Evolutionary conservation across 768 basidiomycete genomes (phyloP).

Genomic region (Hygrophorus russula): DNA sequence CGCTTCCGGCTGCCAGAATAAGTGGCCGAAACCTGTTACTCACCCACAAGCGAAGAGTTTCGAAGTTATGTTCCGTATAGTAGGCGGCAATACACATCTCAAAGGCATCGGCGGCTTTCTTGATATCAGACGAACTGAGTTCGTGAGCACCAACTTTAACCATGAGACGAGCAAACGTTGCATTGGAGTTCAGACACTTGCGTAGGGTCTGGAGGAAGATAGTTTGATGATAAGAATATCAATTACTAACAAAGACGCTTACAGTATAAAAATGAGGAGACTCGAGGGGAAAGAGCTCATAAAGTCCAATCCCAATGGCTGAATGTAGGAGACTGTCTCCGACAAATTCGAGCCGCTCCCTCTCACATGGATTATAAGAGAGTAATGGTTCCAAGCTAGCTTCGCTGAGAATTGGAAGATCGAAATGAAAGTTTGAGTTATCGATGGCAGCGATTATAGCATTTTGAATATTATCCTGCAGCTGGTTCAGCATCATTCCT

Average conservation of each 20-base stretch:
- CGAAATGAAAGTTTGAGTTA: conserved; percentile 13
- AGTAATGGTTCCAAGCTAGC: conserved; percentile 14
- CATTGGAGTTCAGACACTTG: conserved; percentile 19
- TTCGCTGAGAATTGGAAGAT: conserved; percentile 22
- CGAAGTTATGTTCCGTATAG: conserved; percentile 26
- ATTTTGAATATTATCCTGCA: conserved; percentile 10
- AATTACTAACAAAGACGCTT: conserved; percentile 3
- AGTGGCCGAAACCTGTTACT: conserved; percentile 26
- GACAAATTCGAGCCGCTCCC: conserved; percentile 34
- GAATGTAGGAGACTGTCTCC: conserved; percentile 37
- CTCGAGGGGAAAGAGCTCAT: conserved; percentile 19
- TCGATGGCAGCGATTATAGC: conserved; percentile 11
- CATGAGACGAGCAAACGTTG: conserved; percentile 27
- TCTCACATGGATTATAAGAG: conserved; percentile 15
- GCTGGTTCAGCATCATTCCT: not conserved
- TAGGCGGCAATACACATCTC: conserved; percentile 35
- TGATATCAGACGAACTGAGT: conserved; percentile 19
- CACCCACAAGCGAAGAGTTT: conserved; percentile 26
- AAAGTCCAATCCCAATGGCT: conserved; percentile 27
- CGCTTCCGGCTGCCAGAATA: conserved; percentile 20
- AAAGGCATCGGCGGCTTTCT: conserved; percentile 34
- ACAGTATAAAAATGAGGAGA: conserved; percentile 25
- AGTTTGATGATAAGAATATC: not conserved
- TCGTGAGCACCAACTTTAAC: conserved; percentile 11
- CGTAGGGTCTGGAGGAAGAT: conserved; percentile 10